These are phyloP conservation scores for Polygonum aviculare DNA, from an alignment of 148 eudicot species.

Conservation along the genomic window DNA sequence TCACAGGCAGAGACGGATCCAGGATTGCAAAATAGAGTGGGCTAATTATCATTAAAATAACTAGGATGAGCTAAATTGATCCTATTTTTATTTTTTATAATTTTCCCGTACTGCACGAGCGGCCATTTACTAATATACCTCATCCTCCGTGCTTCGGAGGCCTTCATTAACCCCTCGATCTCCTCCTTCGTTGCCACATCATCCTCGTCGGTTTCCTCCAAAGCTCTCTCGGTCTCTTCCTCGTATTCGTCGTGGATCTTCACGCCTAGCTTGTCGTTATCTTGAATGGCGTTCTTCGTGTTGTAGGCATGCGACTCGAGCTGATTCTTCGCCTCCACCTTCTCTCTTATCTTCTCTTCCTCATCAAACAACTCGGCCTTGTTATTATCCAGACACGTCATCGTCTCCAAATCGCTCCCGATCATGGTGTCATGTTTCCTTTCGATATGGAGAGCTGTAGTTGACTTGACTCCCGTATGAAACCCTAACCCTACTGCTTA, in stretches of 20 bases:
- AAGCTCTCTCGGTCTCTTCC: neutral
- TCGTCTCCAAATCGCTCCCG: neutral
- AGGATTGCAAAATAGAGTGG: too few species aligned
- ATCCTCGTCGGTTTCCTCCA: neutral
- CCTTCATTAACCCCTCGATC: neutral
- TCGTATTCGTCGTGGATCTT: neutral
- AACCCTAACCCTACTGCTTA: neutral
- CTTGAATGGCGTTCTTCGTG: neutral
- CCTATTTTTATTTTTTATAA: too few species aligned
- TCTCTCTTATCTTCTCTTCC: neutral
- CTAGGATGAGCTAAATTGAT: too few species aligned
- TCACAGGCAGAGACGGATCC: too few species aligned
- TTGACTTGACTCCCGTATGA: neutral
- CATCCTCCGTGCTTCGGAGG: neutral
- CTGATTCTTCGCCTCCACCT: neutral
- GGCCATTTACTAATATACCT: too few species aligned
- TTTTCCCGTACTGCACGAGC: too few species aligned
- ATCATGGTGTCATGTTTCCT: neutral
- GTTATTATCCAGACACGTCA: neutral
- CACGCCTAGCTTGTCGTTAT: neutral
- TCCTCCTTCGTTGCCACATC: neutral
- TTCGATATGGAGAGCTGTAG: neutral
- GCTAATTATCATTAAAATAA: too few species aligned
- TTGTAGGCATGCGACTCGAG: neutral
- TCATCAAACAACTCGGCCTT: neutral